phyloP scores from a whole-genome alignment of 306 rosid species.

The Alnus rubra region DNA sequence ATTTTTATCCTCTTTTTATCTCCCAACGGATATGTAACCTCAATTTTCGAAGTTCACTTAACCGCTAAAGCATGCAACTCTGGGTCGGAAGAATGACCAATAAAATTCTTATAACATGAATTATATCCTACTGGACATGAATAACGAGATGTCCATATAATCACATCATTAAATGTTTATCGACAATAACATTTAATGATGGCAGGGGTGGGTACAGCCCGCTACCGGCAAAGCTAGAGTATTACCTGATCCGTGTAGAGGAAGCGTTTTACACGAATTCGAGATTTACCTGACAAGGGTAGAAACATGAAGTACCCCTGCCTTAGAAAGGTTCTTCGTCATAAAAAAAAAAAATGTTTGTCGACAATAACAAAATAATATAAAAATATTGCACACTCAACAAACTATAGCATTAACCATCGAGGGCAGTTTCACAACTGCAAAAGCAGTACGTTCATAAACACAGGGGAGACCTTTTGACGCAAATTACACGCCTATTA shows the following conservation, averaged over 20 bases:
- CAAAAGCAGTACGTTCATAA: slow-evolving; percentile 16
- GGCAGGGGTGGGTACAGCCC: too few species aligned
- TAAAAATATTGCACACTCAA: background rate
- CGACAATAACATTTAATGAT: too few species aligned
- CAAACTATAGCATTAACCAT: background rate
- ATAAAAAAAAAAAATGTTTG: background rate
- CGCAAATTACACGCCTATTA: background rate
- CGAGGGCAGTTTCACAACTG: background rate
- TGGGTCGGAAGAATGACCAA: background rate
- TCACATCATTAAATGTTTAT: background rate
- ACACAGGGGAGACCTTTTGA: slow-evolving; percentile 15
- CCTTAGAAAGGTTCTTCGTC: too few species aligned
- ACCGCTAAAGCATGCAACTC: background rate
- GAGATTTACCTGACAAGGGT: too few species aligned
- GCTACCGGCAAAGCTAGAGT: too few species aligned
- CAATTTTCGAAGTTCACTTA: background rate
- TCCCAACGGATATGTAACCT: too few species aligned
- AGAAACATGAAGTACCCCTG: too few species aligned
- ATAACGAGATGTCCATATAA: background rate
- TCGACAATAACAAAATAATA: background rate
- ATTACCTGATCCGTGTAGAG: too few species aligned
- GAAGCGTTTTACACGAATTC: too few species aligned
- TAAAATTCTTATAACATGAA: background rate
- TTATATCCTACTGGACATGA: background rate
- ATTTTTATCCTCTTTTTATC: too few species aligned